Percentiles rank a stretch among this genome's conserved stretches.
These are phyloP conservation scores for Oryza meyeriana DNA, from an alignment of 176 grass and related monocot species.

Conservation along the genomic window DNA sequence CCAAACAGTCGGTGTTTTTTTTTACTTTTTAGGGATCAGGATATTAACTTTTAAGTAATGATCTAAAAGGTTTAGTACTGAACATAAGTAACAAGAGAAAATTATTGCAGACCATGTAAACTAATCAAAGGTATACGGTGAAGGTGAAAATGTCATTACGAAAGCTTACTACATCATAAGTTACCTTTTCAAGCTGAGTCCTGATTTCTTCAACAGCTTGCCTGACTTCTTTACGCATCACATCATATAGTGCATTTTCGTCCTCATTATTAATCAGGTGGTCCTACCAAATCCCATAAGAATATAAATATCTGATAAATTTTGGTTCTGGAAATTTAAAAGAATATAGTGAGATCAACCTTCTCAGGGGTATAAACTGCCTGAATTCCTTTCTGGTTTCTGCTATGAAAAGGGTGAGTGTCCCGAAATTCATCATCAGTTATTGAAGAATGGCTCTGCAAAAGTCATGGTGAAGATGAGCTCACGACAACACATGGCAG, in stretches of 20 bases:
- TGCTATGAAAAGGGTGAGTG: constrained; percentile 34
- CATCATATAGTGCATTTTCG: constrained; percentile 56
- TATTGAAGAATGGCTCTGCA: constrained; percentile 91
- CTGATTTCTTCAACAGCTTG: constrained; percentile 88
- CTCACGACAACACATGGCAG: neutral
- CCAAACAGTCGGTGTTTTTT: no score
- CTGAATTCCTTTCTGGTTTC: constrained; percentile 46
- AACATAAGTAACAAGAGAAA: neutral
- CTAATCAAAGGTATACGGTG: neutral
- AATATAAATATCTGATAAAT: neutral
- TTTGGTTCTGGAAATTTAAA: neutral
- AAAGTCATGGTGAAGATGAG: constrained; percentile 12
- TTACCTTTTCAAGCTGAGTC: constrained; percentile 73
- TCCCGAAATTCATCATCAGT: constrained; percentile 88
- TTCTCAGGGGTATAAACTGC: constrained; percentile 55
- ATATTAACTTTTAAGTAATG: neutral
- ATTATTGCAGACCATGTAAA: constrained; percentile 13
- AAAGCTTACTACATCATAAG: neutral
- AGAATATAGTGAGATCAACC: constrained; percentile 40
- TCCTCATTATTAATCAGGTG: constrained; percentile 21
- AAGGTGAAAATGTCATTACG: constrained; percentile 10
- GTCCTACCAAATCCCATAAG: constrained; percentile 38
- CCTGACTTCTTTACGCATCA: constrained; percentile 85
- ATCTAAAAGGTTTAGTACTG: neutral
- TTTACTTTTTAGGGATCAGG: neutral